Percentiles rank a stretch among this genome's conserved stretches.
Conservation (phyloP, 2,329 filamentous ascomycete species). For the Calonectria naviculata region DNA sequence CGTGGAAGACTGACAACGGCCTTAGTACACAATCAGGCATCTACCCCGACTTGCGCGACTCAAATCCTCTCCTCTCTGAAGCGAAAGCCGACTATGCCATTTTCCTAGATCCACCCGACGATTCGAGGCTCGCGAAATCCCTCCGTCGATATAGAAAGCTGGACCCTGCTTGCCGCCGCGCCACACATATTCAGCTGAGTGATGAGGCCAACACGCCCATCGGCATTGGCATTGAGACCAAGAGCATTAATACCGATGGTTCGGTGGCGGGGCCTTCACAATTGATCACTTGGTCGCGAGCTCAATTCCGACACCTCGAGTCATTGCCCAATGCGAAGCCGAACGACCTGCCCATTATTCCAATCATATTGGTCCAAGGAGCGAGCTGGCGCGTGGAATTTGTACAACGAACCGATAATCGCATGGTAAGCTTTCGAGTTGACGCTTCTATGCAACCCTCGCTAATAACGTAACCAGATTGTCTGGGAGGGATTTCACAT, state of each 20-base stretch:
- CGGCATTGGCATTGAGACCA: neutral
- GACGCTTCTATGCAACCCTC: neutral
- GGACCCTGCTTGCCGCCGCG: neutral
- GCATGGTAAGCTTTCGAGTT: neutral
- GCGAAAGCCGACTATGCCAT: neutral
- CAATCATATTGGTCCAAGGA: conserved; percentile 14
- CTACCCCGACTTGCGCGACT: neutral
- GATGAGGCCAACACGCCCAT: neutral
- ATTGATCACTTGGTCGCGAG: neutral
- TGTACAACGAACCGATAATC: conserved; percentile 6
- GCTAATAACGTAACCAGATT: neutral
- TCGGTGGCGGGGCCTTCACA: neutral
- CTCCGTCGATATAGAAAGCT: neutral
- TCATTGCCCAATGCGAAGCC: neutral
- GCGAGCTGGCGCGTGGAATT: conserved; percentile 21
- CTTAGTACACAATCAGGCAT: neutral
- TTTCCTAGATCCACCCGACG: neutral
- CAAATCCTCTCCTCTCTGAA: neutral
- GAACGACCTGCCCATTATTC: conserved; percentile 4
- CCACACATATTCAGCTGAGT: neutral
- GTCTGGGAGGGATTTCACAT: conserved; percentile 9
- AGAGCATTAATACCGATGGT: neutral
- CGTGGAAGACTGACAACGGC: neutral
- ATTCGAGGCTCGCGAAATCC: neutral
- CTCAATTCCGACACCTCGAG: conserved; percentile 21